Evolutionary conservation across 2,329 filamentous ascomycete species (phyloP).

Genomic region (Pseudogymnoascus sp.): DNA sequence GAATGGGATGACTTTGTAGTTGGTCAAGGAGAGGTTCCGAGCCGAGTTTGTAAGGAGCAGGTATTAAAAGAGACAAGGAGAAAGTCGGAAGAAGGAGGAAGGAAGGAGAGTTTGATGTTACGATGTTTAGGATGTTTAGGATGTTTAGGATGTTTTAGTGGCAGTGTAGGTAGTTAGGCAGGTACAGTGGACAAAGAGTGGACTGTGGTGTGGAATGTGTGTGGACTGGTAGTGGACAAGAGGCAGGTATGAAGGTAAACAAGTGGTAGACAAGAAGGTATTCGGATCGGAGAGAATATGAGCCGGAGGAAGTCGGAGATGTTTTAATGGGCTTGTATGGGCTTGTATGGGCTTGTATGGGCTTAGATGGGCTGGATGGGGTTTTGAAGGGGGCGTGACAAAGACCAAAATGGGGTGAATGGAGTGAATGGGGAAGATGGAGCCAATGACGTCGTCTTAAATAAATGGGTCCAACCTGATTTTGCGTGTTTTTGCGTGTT

Average conservation of each 20-base stretch:
- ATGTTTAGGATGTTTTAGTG: background rate
- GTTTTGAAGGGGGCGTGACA: background rate
- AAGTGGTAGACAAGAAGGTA: background rate
- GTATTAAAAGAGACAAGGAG: background rate
- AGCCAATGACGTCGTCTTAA: background rate
- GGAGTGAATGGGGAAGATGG: background rate
- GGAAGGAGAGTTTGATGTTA: background rate
- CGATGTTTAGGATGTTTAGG: no score
- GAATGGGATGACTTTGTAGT: background rate
- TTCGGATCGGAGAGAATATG: background rate
- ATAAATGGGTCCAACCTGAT: background rate
- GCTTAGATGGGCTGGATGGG: background rate
- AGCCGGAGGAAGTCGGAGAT: background rate
- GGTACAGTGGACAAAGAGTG: background rate
- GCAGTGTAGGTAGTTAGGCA: background rate
- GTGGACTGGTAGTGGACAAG: background rate
- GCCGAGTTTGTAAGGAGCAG: background rate
- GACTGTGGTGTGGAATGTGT: background rate
- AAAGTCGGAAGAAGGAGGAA: background rate
- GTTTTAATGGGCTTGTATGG: background rate
- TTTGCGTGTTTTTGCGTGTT: background rate
- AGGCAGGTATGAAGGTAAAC: background rate
- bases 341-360: background rate
- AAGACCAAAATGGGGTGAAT: background rate
- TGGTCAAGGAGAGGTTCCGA: background rate